phyloP scores from a whole-genome alignment of 495 filamentous ascomycete genomes.

The Penicillium crystallinum region DNA sequence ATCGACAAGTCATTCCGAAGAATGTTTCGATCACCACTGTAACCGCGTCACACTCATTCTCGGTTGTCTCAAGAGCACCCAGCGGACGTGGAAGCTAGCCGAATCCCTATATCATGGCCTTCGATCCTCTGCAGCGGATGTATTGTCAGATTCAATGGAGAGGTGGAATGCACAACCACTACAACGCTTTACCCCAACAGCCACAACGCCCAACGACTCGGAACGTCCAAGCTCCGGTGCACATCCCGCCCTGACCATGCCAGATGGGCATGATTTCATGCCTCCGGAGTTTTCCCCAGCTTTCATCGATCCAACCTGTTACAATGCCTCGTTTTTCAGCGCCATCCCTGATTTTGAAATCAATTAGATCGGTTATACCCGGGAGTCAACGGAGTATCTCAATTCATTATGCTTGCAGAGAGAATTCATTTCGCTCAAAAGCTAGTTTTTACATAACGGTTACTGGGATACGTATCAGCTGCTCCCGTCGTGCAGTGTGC shows the following conservation, averaged over 20 bases:
- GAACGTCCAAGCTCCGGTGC: slow-evolving; percentile 14
- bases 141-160: slow-evolving; percentile 30
- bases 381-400: not conserved
- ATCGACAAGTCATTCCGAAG: slow-evolving; percentile 29
- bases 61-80: slow-evolving; percentile 34
- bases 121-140: slow-evolving; percentile 29
- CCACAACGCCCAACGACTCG: slow-evolving; percentile 16
- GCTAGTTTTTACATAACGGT: not conserved
- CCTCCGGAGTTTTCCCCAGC: slow-evolving; percentile 24
- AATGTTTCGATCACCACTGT: slow-evolving; percentile 40
- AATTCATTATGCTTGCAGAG: not conserved
- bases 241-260: slow-evolving; percentile 11
- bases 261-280: slow-evolving; percentile 25
- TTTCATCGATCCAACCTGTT: slow-evolving; percentile 27
- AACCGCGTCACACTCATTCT: slow-evolving; percentile 38
- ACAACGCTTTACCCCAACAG: slow-evolving; percentile 19
- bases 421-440: not conserved
- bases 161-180: slow-evolving; percentile 29
- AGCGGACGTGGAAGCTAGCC: slow-evolving; percentile 31
- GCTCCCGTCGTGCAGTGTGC: not conserved
- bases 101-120: slow-evolving; percentile 27
- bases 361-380: slow-evolving; percentile 8
- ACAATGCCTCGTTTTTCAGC: slow-evolving; percentile 24
- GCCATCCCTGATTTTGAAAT: slow-evolving; percentile 22
- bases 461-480: not conserved